These are phyloP conservation scores for Quillaja saponaria DNA, from an alignment of 306 rosid genomes.

Conservation along the genomic window DNA sequence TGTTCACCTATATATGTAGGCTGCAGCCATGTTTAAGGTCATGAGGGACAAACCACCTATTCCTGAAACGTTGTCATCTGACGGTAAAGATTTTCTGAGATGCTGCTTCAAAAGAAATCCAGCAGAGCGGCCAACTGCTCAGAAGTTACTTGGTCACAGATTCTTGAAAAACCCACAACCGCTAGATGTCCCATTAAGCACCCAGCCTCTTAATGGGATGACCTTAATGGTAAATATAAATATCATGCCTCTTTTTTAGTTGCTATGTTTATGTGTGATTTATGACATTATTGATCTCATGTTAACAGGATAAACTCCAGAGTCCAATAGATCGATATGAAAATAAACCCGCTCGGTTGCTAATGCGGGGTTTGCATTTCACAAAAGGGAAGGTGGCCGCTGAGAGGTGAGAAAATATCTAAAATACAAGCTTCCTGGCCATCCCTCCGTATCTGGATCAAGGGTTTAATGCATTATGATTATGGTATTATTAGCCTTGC, in stretches of 20 bases:
- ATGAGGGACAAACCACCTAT: constrained; percentile 78
- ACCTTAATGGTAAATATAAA: constrained; percentile 47
- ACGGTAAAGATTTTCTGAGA: constrained; percentile 79
- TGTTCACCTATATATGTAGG: constrained; percentile 53
- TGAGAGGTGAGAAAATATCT: constrained; percentile 46
- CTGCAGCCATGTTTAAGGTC: constrained; percentile 98
- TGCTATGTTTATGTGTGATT: constrained; percentile 10
- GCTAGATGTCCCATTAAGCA: constrained; percentile 46
- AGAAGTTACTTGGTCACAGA: constrained; percentile 71
- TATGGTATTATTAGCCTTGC: constrained; percentile 27
- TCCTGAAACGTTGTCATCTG: constrained; percentile 79
- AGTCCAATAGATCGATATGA: constrained; percentile 55
- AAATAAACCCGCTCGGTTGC: constrained; percentile 45
- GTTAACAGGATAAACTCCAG: constrained; percentile 53
- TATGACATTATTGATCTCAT: constrained; percentile 21
- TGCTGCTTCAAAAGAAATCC: constrained; percentile 93
- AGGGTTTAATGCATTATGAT: constrained; percentile 18
- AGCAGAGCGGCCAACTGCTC: constrained; percentile 80
- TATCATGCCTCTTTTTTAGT: constrained; percentile 5
- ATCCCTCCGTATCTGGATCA: constrained; percentile 28
- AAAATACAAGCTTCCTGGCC: neutral
- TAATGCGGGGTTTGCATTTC: constrained; percentile 31
- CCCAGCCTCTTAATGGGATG: constrained; percentile 36
- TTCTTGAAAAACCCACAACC: constrained; percentile 61
- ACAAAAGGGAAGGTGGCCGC: constrained; percentile 42